A percentile compares a stretch with the other conserved stretches of the same genome.
These are phyloP conservation scores for Diaporthe longicolla DNA, from an alignment of 2,329 filamentous ascomycete species.

Conservation along the genomic window DNA sequence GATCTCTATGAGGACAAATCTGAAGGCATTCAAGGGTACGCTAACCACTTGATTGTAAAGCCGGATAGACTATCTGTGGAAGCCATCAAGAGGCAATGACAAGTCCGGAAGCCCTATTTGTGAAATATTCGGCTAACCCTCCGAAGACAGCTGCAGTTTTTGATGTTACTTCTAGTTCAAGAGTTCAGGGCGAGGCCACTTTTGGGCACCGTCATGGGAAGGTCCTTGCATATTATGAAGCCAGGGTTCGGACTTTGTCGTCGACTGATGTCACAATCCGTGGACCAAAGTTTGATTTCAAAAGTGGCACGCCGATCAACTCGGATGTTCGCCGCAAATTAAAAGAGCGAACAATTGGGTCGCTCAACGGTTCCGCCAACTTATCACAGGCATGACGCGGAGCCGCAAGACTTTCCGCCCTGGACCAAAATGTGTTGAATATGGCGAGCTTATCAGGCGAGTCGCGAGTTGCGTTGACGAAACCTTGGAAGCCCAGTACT, in stretches of 20 bases:
- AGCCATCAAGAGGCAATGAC: too few relatives aligned
- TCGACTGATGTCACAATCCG: not conserved
- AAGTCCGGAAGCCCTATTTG: too few relatives aligned
- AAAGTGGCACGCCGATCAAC: slow-evolving; percentile 1
- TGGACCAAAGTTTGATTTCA: slow-evolving; percentile 13
- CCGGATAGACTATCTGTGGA: too few relatives aligned
- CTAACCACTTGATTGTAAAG: too few relatives aligned
- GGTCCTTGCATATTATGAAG: not conserved
- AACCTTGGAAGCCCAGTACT: not conserved
- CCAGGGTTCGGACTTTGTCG: not conserved
- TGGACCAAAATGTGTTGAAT: not conserved
- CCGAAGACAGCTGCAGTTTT: not conserved
- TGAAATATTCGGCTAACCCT: too few relatives aligned
- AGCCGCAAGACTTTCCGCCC: not conserved
- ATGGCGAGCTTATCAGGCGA: slow-evolving; percentile 10
- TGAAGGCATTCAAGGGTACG: too few relatives aligned
- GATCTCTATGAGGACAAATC: too few relatives aligned
- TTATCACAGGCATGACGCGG: slow-evolving; percentile 15
- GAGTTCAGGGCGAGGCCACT: not conserved
- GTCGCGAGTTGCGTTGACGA: not conserved
- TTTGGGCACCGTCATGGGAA: not conserved
- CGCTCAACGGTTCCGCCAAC: not conserved
- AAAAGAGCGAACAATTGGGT: not conserved
- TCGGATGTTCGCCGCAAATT: slow-evolving; percentile 1
- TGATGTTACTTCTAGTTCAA: not conserved